Base-by-base conservation (phyloP, 345 rosid species). In the Lepidium sativum region DNA sequence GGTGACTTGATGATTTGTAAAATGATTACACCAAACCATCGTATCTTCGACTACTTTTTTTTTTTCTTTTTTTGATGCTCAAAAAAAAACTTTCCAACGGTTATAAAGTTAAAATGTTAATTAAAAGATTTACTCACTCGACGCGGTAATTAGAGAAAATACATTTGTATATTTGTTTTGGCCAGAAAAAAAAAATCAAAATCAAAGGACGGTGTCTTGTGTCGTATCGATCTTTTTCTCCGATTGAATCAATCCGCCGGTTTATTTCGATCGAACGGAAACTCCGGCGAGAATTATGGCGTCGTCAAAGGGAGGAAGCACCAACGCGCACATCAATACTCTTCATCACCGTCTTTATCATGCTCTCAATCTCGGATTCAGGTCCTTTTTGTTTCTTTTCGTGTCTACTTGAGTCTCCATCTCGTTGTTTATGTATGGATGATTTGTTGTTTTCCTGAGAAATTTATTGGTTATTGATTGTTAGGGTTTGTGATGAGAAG, bases 301-400 rank as follows among this genome's bases (percentile, higher is more conserved):
- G 43, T 59, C 77, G 10, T 43, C 72, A 0, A 72, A 52, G 37
- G 76, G 71, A 58, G 67, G 55, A 42, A 65, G 14, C 38, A 51
- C 15, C 21, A 65, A 33, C 62, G 55, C 44, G 0, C 69, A 74
- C 15, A 61, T 74, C 34, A 74, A 54, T 41, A 68, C 77, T 20
- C 77, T 74, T 31, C 69, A 68, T 47, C 65, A 74, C 0, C 77
- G 77, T 40, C 77, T 74, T 16, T 38, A 62, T 27, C 72, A 68
- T 35, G 77, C 77, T 54, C 77, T 74, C 49, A 68, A 68, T 68
- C 77, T 68, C 31, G 77, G 77, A 18, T 60, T 62, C 77, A 72
- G 77, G 77, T 72, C 15, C 20, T 65, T 49, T 40, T 23, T 48
- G 7, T 35, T 0, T 23, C 7, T 20, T 8, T 54, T 12, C 14